Evolutionary conservation across 768 basidiomycete species (phyloP), one percentile per base, ranked within the genome.

Genomic region (Amanita pseudoporphyria): DNA sequence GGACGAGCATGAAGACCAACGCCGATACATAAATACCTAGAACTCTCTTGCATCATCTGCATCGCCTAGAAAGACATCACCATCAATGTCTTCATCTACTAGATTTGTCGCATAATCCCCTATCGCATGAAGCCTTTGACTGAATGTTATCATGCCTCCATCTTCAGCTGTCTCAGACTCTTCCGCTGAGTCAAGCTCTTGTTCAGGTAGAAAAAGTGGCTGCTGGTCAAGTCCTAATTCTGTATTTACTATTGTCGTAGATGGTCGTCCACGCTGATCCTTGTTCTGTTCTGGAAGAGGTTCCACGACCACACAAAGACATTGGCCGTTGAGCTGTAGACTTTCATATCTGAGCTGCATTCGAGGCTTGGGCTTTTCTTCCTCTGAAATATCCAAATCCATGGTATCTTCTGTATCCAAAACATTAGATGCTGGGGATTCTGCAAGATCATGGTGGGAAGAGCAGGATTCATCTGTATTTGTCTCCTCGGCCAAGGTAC

Each of bases 261-360:
- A 58, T 10, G 58, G 63, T n/a, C 53, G 64, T 55, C 47, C 62
- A 38, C 3, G 72, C 56, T 31, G 58, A 55, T 3, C 64, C 55
- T 31, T 70, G 74, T 33, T n/a, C 32, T 79, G 59, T 12, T 76
- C 66, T 3, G 85, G 82, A 73, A 80, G 88, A 13, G 89, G 90
- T 60, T 92, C 89, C 13, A 90, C 80, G 19, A 92, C 82, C 31
- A 92, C 73, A 59, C 85, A 88, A 14, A 92, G 73, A 61, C 84
- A 88, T 47, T 79, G 77, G 0, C 81, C 82, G 51, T 77, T 75
- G 42, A 89, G 80, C 46, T 66, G 72, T 62, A 88, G 88, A 10
- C 84, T 83, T 56, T 77, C 74, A 55, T 86, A 91, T 47, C 63
- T 74, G 31, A 91, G 72, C 48, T 77, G 72, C 30, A 89, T 66